Percentiles rank a stretch among this genome's conserved stretches.
Evolutionary conservation across 1,139 yeast species (phyloP).

Genomic region (Fermentozyma sake): DNA sequence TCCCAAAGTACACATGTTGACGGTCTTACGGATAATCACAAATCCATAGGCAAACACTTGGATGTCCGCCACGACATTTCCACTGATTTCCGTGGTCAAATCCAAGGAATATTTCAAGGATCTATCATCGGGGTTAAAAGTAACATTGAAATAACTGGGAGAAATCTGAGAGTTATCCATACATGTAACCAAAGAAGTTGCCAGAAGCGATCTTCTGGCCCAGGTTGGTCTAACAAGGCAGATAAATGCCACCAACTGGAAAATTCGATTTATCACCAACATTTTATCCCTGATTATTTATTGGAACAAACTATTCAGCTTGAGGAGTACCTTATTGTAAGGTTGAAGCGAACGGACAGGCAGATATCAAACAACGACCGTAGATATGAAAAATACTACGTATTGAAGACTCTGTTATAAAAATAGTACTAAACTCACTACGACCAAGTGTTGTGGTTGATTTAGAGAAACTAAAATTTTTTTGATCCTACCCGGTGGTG

Average conservation of each 20-base stretch:
- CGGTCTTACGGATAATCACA: constrained; percentile 46
- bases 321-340: too few species aligned
- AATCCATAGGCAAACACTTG: constrained; percentile 77
- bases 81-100: constrained; percentile 55
- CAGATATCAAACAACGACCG: too few species aligned
- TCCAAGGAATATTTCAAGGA: constrained; percentile 59
- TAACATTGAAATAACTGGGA: constrained; percentile 63
- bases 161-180: constrained; percentile 63
- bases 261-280: constrained; percentile 1
- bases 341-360: too few species aligned
- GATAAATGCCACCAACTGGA: constrained; percentile 1
- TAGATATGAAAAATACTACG: too few species aligned
- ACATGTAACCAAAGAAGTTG: constrained; percentile 71
- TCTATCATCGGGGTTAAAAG: constrained; percentile 61
- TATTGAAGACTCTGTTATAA: too few species aligned
- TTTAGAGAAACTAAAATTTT: too few species aligned
- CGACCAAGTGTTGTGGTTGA: too few species aligned
- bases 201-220: constrained; percentile 44
- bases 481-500: too few species aligned
- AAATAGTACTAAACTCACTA: too few species aligned
- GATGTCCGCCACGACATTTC: constrained; percentile 54
- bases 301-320: constrained; percentile 2
- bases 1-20: constrained; percentile 56
- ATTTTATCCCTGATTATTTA: background rate
- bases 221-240: constrained; percentile 4